phyloP scores from a whole-genome alignment of 768 basidiomycete species.

The Filobasidium floriforme region DNA sequence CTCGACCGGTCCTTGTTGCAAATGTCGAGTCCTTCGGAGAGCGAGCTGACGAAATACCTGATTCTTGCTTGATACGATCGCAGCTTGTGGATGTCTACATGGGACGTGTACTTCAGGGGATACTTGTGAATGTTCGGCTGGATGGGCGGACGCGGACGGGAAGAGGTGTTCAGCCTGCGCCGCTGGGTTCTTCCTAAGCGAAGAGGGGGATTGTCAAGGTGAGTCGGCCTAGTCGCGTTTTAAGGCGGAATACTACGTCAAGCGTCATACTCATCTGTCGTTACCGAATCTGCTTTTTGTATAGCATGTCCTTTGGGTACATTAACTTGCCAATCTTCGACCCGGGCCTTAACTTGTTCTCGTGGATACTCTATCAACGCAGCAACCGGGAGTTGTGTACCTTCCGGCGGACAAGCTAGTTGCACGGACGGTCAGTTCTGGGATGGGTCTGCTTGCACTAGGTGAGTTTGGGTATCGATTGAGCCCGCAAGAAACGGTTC shows the following conservation, averaged over 20 bases:
- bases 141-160: conserved; percentile 28
- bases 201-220: conserved; percentile 24
- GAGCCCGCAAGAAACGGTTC: background rate
- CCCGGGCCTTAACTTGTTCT: conserved; percentile 5
- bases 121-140: conserved; percentile 37
- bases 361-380: conserved; percentile 6
- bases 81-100: conserved; percentile 37
- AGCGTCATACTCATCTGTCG: no score
- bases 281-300: no score
- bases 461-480: conserved; percentile 25
- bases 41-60: background rate
- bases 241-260: no score
- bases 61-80: background rate
- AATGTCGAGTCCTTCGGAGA: background rate
- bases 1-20: background rate
- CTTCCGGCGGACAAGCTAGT: conserved; percentile 12
- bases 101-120: conserved; percentile 32
- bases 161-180: conserved; percentile 32
- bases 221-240: background rate
- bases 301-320: conserved; percentile 41
- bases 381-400: conserved; percentile 4
- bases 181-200: conserved; percentile 32
- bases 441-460: conserved; percentile 27
- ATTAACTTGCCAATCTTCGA: conserved; percentile 21
- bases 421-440: conserved; percentile 37